Base-by-base conservation (phyloP, 352 stramenopile species). In the Pythium brachiatum region DNA sequence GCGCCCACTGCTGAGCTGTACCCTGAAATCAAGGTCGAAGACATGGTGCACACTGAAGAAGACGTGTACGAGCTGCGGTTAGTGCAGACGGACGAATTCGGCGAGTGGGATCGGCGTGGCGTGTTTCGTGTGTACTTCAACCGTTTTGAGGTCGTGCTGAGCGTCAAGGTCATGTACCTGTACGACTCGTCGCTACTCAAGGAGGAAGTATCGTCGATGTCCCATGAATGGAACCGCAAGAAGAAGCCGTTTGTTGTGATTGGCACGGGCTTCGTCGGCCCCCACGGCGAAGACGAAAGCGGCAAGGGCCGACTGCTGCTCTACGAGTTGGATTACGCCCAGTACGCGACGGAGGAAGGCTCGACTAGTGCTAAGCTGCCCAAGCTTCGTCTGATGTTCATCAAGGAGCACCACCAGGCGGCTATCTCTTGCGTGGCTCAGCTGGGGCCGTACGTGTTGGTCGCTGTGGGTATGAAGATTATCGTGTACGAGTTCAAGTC, bases 401-500 rank as follows among this genome's bases (percentile, higher is more conserved):
- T 92, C 44, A 95, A 95, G 57, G 86, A 95, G 44, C 83, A 95
- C 51, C 77, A 86, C 25, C 86, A 95, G 46, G 86, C 84, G 31
- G 83, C 85, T 1, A 92, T 95, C 54, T 93, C 86, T 11, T 79
- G 71, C 46, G 85, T 95, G 1, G 26, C 81, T 0, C 84, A 94
- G 59, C 72, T 95, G 7, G 86, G 86, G 4, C 80, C 83, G 34
- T 94, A 94, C 55, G 85, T 95, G 29, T 62, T 95, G n/a, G 85
- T 86, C 0, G 81, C 86, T 7, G 84, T 95, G 12, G 86, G 86
- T 21, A 92, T 88, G 21, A 95, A 95, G 68, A 72, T 95, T 27
- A 95, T 95, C 50, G 83, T 94, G 69, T 93, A 95, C 66, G 83
- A 94, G 57, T 92, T 92, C 77, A 95, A 95, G 72, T 91, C 82